Base-by-base conservation (phyloP, 306 rosid species). In the Trifolium dubium region DNA sequence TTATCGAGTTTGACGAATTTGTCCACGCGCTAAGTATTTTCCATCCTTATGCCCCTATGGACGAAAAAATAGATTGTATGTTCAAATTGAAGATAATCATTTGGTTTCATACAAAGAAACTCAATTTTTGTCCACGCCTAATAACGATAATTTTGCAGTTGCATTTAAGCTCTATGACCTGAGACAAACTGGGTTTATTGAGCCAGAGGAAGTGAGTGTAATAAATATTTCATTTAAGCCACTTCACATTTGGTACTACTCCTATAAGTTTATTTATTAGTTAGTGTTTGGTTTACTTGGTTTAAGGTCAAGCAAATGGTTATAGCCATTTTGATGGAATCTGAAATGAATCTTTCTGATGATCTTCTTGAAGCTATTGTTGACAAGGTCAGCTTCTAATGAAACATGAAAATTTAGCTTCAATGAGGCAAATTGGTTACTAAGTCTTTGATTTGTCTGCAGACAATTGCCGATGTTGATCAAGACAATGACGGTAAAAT, bases 261-360 rank as follows among this genome's bases (percentile, higher is more conserved):
- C n/a, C n/a, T n/a, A 58, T n/a, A 29, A 55, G 30, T 40, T 39
- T 5, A 64, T 67, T 39, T 3, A 64, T 41, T 30, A 31, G 79
- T 78, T 23, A 77, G 19, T 71, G 63, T 43, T 69, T 47, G 81
- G 35, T 70, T 61, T 65, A 59, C 59, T 59, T 83, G 81, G 53
- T 84, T 79, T 77, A 67, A 93, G 97, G 89, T 93, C 39, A 93
- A 86, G 87, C 90, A 87, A 85, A 93, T 93, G 98, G 89, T 93
- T 23, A 35, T 73, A 64, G 98, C 96, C 28, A 79, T 90, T 67
- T 74, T 85, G 85, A 79, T 77, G 88, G 98, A 93, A 79, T 90
- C 84, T 11, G 92, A 90, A 9, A 61, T 40, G 79, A 81, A 51
- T 74, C 72, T 93, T 49, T 50, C 96, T 2, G 97, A 93, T 74